These are phyloP conservation scores for Penicillium manginii DNA, from an alignment of 495 filamentous ascomycete genomes.

Conservation along the genomic window DNA sequence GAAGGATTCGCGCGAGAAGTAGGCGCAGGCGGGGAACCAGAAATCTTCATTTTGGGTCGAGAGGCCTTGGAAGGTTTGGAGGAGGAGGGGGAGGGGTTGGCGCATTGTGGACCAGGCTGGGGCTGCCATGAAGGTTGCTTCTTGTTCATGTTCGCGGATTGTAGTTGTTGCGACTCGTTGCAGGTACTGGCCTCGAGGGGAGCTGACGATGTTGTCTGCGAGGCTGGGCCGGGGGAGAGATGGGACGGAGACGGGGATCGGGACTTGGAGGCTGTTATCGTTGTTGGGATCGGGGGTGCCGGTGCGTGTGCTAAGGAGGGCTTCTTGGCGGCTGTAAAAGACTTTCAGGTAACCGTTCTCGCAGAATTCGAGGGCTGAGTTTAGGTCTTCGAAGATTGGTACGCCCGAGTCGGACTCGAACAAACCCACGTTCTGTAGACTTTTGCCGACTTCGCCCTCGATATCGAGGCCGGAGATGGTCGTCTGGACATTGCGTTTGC, in stretches of 20 bases:
- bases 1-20: constrained; percentile 70
- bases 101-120: constrained; percentile 78
- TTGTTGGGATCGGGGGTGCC: constrained; percentile 11
- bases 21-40: constrained; percentile 78
- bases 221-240: constrained; percentile 19
- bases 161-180: constrained; percentile 77
- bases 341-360: constrained; percentile 93
- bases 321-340: constrained; percentile 65
- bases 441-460: constrained; percentile 72
- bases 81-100: constrained; percentile 85
- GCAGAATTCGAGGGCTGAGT: constrained; percentile 88
- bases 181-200: constrained; percentile 77
- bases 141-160: constrained; percentile 64
- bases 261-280: constrained; percentile 54
- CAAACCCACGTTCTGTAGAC: constrained; percentile 79
- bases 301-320: constrained; percentile 28
- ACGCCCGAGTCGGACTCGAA: constrained; percentile 68
- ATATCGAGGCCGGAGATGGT: constrained; percentile 79
- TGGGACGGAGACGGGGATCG: constrained; percentile 48
- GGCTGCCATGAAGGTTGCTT: constrained; percentile 47
- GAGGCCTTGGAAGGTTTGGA: constrained; percentile 89
- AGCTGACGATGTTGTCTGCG: constrained; percentile 62
- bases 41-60: constrained; percentile 84
- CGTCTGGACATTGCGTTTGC: constrained; percentile 72
- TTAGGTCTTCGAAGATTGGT: constrained; percentile 83